These are phyloP conservation scores for Cyberlindnera xishuangbannaensis DNA, from an alignment of 805 yeast species.

Conservation along the genomic window DNA sequence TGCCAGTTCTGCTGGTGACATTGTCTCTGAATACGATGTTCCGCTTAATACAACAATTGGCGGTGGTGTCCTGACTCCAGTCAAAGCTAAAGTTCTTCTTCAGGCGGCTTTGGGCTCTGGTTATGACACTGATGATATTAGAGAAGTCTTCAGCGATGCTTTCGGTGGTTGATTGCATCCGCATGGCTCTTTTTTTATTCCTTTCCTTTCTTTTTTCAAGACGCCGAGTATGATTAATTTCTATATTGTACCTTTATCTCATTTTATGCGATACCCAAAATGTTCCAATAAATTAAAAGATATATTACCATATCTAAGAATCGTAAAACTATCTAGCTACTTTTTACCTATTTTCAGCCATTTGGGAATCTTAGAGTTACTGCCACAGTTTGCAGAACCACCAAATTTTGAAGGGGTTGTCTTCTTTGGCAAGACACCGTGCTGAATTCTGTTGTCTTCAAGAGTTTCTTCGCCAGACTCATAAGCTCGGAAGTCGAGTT, in stretches of 20 bases:
- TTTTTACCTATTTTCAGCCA: constrained; percentile 37
- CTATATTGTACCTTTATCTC: too few species aligned
- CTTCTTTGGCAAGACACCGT: constrained; percentile 19
- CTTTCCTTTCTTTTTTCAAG: too few species aligned
- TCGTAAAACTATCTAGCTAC: too few species aligned
- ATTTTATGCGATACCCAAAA: too few species aligned
- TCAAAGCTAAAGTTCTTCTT: constrained; percentile 42
- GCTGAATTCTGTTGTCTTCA: constrained; percentile 10
- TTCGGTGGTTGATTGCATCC: constrained; percentile 39
- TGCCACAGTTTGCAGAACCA: constrained; percentile 4
- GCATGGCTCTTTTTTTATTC: neutral
- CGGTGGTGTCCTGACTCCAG: constrained; percentile 48
- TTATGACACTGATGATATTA: constrained; percentile 35
- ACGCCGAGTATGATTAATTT: too few species aligned
- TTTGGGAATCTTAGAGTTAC: constrained; percentile 31
- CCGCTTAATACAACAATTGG: constrained; percentile 31
- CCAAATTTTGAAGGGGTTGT: neutral
- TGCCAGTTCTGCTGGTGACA: constrained; percentile 28
- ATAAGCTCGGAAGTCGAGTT: constrained; percentile 11
- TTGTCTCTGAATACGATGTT: constrained; percentile 9
- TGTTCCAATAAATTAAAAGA: too few species aligned
- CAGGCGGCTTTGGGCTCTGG: constrained; percentile 42
- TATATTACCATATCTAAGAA: too few species aligned
- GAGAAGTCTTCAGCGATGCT: constrained; percentile 41
- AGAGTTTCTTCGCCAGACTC: constrained; percentile 5